Percentiles rank a stretch among this genome's conserved stretches.
Conservation (phyloP, 371 early-diverging fungal species). For the Mucor indicus region DNA sequence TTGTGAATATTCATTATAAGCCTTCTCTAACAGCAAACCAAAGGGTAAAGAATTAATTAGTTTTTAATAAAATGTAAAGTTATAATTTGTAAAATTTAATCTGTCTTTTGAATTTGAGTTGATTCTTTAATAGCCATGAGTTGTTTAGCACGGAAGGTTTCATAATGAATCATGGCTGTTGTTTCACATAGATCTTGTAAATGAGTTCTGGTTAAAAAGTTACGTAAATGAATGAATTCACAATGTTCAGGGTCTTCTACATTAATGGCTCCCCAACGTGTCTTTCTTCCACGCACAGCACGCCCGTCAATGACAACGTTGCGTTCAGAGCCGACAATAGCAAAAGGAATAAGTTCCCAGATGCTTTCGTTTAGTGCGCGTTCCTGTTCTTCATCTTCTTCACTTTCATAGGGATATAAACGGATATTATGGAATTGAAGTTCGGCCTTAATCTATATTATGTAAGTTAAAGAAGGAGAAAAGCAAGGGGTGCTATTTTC, state of each 20-base stretch:
- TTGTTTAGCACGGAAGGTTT: constrained; percentile 87
- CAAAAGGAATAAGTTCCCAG: constrained; percentile 78
- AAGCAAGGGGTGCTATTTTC: constrained; percentile 44
- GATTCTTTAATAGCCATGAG: constrained; percentile 80
- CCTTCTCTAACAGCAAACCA: no score
- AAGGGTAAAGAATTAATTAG: no score
- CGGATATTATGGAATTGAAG: constrained; percentile 89
- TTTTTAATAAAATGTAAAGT: no score
- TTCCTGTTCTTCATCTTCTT: constrained; percentile 82
- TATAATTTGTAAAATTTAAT: neutral
- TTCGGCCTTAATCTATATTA: constrained; percentile 79
- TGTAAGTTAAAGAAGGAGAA: no score
- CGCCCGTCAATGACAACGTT: constrained; percentile 80
- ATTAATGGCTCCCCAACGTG: constrained; percentile 67
- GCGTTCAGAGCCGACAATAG: constrained; percentile 83
- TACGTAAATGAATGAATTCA: constrained; percentile 80
- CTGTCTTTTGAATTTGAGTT: constrained; percentile 26
- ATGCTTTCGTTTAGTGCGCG: constrained; percentile 69
- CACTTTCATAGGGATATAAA: constrained; percentile 83
- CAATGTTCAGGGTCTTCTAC: constrained; percentile 73
- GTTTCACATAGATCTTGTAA: constrained; percentile 86
- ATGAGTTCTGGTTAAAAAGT: constrained; percentile 84
- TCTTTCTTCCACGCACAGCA: constrained; percentile 68
- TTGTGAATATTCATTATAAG: no score
- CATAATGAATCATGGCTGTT: constrained; percentile 87